phyloP scores from a whole-genome alignment of 208 protist species.

The Sergeia podlipaevii region DNA sequence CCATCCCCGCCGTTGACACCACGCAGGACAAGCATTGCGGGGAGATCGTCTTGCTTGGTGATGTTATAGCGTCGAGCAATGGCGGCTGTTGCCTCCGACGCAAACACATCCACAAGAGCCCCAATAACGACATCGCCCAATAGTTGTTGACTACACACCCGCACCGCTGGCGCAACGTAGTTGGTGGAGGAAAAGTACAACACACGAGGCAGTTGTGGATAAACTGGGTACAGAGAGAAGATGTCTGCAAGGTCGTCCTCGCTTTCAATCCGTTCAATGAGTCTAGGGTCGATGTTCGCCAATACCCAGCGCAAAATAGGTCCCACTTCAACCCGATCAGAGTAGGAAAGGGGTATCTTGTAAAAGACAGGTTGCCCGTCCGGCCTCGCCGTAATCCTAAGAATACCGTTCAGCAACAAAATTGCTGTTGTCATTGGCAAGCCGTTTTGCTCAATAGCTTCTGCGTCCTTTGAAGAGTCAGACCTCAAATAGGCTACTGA shows the following conservation, averaged over 20 bases:
- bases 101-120: constrained; percentile 31
- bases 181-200: constrained; percentile 31
- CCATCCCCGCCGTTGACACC: constrained; percentile 2
- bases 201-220: constrained; percentile 28
- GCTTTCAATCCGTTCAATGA: constrained; percentile 28
- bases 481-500: constrained; percentile 11
- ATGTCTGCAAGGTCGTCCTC: constrained; percentile 23
- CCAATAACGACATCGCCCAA: constrained; percentile 30
- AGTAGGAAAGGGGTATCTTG: constrained; percentile 24
- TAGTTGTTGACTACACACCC: constrained; percentile 23
- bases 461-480: constrained; percentile 12
- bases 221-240: constrained; percentile 23
- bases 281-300: constrained; percentile 16
- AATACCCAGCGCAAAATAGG: constrained; percentile 26
- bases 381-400: constrained; percentile 12
- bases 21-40: constrained; percentile 26
- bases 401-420: constrained; percentile 30
- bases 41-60: constrained; percentile 12
- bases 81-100: not conserved
- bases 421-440: not conserved
- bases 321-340: constrained; percentile 7
- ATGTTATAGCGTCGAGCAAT: constrained; percentile 35
- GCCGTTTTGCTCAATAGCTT: constrained; percentile 5
- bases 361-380: not conserved
- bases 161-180: constrained; percentile 20